These are phyloP conservation scores for Arthrobotrys sinensis DNA, from an alignment of 2,329 filamentous ascomycete genomes.

Conservation along the genomic window DNA sequence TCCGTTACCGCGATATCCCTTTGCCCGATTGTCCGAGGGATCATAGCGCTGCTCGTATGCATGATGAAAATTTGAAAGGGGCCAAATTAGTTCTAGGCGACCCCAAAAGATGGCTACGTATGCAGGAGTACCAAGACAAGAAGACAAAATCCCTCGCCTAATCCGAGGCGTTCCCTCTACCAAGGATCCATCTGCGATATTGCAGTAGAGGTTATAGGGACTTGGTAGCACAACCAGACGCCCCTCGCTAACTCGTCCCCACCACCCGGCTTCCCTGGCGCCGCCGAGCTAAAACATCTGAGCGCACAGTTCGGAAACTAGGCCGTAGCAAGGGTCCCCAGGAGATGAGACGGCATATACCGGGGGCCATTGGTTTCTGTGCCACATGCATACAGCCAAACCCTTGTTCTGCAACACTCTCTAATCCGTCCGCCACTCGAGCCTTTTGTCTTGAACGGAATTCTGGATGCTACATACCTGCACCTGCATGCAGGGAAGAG, in stretches of 20 bases:
- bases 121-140: constrained; percentile 15
- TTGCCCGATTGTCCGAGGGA: not conserved
- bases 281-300: constrained; percentile 4
- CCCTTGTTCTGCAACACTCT: not conserved
- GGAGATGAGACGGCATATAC: constrained; percentile 18
- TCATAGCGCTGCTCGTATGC: not conserved
- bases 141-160: constrained; percentile 29
- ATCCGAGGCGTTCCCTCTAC: constrained; percentile 17
- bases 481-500: not conserved
- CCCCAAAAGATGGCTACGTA: not conserved
- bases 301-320: constrained; percentile 20
- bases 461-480: not conserved
- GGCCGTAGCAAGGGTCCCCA: not conserved
- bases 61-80: constrained; percentile 5
- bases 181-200: constrained; percentile 10
- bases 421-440: not conserved
- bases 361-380: constrained; percentile 7
- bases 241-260: constrained; percentile 18
- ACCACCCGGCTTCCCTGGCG: constrained; percentile 5
- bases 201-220: constrained; percentile 8
- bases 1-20: constrained; percentile 10
- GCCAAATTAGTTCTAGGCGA: not conserved
- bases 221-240: constrained; percentile 12
- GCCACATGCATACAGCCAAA: constrained; percentile 12
- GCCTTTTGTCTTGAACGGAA: constrained; percentile 9